Conservation (phyloP, 1,284 basidiomycete species). For the Heterobasidion irregulare region DNA sequence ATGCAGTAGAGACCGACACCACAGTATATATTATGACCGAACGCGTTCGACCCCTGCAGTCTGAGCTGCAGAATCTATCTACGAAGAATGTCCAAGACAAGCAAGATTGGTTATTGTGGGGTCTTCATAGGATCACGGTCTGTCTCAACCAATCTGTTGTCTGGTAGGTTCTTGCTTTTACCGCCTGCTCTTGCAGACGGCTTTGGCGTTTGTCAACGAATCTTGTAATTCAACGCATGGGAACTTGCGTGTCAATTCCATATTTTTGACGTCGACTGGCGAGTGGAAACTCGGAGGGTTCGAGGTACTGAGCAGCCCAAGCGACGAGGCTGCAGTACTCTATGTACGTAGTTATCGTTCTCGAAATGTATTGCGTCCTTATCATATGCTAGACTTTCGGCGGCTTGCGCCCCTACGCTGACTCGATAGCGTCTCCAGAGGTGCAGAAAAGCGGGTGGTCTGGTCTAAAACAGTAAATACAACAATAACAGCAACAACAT, state of each 20-base stretch:
- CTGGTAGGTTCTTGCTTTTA: conserved; percentile 6
- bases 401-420: conserved; percentile 54
- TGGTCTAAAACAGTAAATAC: conserved; percentile 68
- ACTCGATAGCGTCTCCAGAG: conserved; percentile 70
- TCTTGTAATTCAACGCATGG: conserved; percentile 85
- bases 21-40: conserved; percentile 93
- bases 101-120: conserved; percentile 93
- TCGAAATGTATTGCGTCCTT: conserved; percentile 11
- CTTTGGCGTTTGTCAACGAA: conserved; percentile 87
- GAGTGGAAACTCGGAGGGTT: conserved; percentile 98
- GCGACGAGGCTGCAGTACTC: conserved; percentile 68
- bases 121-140: conserved; percentile 84
- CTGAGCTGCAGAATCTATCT: conserved; percentile 58
- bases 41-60: conserved; percentile 72
- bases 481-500: background rate
- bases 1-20: conserved; percentile 83
- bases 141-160: conserved; percentile 17
- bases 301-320: conserved; percentile 79
- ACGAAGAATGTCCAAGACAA: conserved; percentile 54
- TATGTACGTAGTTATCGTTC: conserved; percentile 50
- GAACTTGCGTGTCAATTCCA: conserved; percentile 67
- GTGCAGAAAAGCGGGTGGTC: conserved; percentile 89
- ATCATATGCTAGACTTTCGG: conserved; percentile 56
- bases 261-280: conserved; percentile 87
- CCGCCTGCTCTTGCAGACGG: conserved; percentile 48